Evolutionary conservation across 129 eudicot species (phyloP).

Genomic region (Helianthus tuberosus): DNA sequence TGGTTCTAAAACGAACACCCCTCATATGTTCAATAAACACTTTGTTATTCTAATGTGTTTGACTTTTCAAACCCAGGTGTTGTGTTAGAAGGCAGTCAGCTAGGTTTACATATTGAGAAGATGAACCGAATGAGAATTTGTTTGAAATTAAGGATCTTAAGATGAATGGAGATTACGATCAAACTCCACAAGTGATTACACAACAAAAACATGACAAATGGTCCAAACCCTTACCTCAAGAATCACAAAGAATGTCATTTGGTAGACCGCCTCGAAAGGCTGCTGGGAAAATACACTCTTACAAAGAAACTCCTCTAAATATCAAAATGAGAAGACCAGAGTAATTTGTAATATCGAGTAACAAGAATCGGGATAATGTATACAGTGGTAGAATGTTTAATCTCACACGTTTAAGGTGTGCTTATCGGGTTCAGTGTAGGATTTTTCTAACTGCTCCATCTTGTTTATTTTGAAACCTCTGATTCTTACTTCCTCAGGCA

Average conservation of each 20-base stretch:
- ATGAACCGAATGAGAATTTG: conserved; percentile 39
- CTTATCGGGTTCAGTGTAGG: conserved; percentile 59
- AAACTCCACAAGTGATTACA: conserved; percentile 19
- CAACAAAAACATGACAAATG: conserved; percentile 7
- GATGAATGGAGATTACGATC: conserved; percentile 32
- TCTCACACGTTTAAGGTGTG: conserved; percentile 57
- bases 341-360: conserved; percentile 18
- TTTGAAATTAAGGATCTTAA: conserved; percentile 57
- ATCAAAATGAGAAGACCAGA: conserved; percentile 69
- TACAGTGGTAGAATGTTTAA: conserved; percentile 6
- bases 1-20: too few species aligned
- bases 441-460: conserved; percentile 73
- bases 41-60: neutral
- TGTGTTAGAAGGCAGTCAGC: conserved; percentile 69
- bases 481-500: conserved; percentile 79
- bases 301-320: conserved; percentile 69
- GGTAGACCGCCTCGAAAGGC: conserved; percentile 36
- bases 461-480: conserved; percentile 88
- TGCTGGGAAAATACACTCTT: conserved; percentile 60
- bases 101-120: conserved; percentile 35
- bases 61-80: conserved; percentile 37
- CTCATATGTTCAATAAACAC: neutral
- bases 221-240: conserved; percentile 6
- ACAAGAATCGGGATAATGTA: too few species aligned
- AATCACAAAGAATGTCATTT: conserved; percentile 29